Evolutionary conservation across 768 basidiomycete species (phyloP).

Genomic region (Suillus subaureus): DNA sequence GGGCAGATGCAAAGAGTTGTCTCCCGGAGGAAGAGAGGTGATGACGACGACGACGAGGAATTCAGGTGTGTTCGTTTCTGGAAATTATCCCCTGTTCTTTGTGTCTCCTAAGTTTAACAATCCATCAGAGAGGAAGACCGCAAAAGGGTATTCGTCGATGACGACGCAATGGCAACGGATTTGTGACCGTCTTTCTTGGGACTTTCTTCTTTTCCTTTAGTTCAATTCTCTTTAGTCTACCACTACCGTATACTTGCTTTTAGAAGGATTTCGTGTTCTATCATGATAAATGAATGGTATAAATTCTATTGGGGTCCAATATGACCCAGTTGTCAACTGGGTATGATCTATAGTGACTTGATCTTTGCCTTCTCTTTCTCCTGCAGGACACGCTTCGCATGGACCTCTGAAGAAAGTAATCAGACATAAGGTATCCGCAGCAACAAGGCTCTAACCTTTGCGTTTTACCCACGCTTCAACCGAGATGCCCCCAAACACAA

Average conservation of each 20-base stretch:
- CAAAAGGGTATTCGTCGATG: constrained; percentile 42
- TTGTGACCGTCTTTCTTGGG: constrained; percentile 18
- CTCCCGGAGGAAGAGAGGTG: constrained; percentile 67
- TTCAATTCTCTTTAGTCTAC: neutral
- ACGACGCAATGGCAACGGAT: constrained; percentile 37
- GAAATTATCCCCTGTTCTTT: neutral
- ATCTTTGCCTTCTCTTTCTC: constrained; percentile 86
- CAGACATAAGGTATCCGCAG: constrained; percentile 5
- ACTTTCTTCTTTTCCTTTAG: neutral
- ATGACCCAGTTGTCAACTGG: neutral
- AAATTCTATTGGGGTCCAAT: neutral
- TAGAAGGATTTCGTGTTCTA: neutral
- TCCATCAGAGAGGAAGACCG: constrained; percentile 42
- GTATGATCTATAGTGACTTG: constrained; percentile 63
- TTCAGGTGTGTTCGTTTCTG: constrained; percentile 30
- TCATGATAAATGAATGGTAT: constrained; percentile 5
- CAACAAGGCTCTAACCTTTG: constrained; percentile 54
- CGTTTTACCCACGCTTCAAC: constrained; percentile 92
- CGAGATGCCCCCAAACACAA: constrained; percentile 95
- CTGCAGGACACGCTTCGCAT: constrained; percentile 75
- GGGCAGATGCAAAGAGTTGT: constrained; percentile 43
- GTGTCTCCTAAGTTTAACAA: neutral
- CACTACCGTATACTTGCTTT: constrained; percentile 3
- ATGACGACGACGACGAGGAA: constrained; percentile 71
- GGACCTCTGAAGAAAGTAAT: constrained; percentile 58